Evolutionary conservation across 163 green algal genomes (phyloP).

Genomic region (Prototheca wickerhamii): DNA sequence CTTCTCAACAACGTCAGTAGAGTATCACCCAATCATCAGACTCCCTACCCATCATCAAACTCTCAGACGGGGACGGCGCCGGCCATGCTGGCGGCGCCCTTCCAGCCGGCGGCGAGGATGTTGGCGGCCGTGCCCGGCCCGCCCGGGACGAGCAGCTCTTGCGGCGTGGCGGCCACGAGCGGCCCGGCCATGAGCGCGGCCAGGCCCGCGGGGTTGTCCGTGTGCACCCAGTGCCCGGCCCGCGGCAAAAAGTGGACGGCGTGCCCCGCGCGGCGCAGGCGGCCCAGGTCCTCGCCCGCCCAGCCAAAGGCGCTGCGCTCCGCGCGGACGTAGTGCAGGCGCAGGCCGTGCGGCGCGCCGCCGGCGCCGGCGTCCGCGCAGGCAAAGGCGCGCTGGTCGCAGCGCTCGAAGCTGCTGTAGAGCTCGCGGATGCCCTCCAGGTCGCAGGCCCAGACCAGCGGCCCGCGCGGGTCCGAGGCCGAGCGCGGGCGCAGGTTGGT

Average conservation of each 20-base stretch:
- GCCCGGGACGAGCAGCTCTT: neutral
- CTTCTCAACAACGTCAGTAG: too few relatives aligned
- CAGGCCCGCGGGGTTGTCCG: conserved; percentile 66
- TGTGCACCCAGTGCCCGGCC: conserved; percentile 86
- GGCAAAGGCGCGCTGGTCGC: conserved; percentile 72
- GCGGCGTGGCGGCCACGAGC: neutral
- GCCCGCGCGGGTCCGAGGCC: neutral
- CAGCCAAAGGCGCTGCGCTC: conserved; percentile 76
- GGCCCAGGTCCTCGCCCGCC: conserved; percentile 47
- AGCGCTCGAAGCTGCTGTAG: conserved; percentile 69
- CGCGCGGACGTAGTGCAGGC: conserved; percentile 82
- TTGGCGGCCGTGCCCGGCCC: neutral
- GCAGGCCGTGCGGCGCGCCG: conserved; percentile 60
- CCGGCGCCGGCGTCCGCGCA: conserved; percentile 16
- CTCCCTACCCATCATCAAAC: too few relatives aligned
- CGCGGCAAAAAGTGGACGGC: conserved; percentile 71
- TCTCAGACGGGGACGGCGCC: too few relatives aligned
- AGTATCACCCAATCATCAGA: too few relatives aligned
- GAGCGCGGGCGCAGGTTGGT: conserved; percentile 66
- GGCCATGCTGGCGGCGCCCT: too few relatives aligned
- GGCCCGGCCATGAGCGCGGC: neutral
- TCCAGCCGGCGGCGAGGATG: neutral
- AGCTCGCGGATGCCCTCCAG: conserved; percentile 62
- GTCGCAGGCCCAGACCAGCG: conserved; percentile 72
- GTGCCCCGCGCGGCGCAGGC: conserved; percentile 56